phyloP scores from a whole-genome alignment of 257 asterid genomes.

The Capsicum chinense region DNA sequence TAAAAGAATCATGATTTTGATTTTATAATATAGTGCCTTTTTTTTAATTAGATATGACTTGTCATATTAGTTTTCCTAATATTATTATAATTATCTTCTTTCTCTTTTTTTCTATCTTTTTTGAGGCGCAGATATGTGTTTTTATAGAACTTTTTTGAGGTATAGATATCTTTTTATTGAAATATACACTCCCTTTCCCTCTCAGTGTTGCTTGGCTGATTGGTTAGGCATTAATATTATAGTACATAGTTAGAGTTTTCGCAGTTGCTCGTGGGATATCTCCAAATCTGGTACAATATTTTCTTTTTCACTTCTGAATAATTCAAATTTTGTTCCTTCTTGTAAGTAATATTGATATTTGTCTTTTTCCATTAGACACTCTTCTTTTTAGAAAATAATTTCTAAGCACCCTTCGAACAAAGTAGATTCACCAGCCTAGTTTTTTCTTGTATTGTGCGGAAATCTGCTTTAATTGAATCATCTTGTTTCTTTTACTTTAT shows the following conservation, averaged over 20 bases:
- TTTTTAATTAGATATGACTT: not conserved
- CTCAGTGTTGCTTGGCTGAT: slow-evolving; percentile 93
- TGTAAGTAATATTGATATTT: not conserved
- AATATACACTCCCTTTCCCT: not conserved
- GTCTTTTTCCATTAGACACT: not conserved
- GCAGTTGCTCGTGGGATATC: slow-evolving; percentile 99
- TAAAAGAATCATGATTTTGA: not conserved
- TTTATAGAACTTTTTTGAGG: not conserved
- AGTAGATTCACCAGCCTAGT: not conserved
- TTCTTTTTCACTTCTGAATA: slow-evolving; percentile 17
- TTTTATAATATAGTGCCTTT: not conserved
- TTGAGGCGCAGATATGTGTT: not conserved
- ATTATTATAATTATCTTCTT: not conserved
- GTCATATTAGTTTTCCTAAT: not conserved
- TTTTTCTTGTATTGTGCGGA: not conserved
- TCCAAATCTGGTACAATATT: slow-evolving; percentile 77
- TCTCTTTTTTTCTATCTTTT: not conserved
- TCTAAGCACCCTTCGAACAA: not conserved
- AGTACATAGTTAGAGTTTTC: slow-evolving; percentile 95
- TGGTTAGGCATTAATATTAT: slow-evolving; percentile 94
- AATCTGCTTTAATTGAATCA: not conserved
- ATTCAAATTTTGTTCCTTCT: not conserved
- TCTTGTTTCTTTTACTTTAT: not conserved
- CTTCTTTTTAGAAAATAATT: not conserved
- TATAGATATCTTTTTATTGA: not conserved